Conservation (phyloP, 352 stramenopile species). For the Salisapilia sapeloensis region DNA sequence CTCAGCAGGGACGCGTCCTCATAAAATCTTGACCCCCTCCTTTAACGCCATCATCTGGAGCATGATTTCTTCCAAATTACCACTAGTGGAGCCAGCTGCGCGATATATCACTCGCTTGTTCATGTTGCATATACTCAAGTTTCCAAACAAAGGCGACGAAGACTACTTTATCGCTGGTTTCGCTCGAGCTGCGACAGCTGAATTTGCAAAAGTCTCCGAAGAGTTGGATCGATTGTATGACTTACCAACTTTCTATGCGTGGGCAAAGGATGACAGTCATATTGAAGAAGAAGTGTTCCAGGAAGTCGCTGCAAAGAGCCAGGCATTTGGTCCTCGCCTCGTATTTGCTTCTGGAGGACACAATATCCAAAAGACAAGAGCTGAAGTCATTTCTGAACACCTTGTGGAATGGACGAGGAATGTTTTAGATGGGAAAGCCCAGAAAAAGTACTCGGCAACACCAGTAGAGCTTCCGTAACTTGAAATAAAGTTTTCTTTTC, state of each 20-base stretch:
- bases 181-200: slow-evolving; percentile 12
- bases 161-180: slow-evolving; percentile 6
- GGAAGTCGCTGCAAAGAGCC: slow-evolving; percentile 12
- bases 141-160: slow-evolving; percentile 7
- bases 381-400: slow-evolving; percentile 7
- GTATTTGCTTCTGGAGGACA: slow-evolving; percentile 18
- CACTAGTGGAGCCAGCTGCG: slow-evolving; percentile 1
- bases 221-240: slow-evolving; percentile 7
- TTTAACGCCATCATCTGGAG: slow-evolving; percentile 3
- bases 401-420: slow-evolving; percentile 13
- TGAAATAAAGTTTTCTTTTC: no score
- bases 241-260: slow-evolving; percentile 19
- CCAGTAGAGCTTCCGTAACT: no score
- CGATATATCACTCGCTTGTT: slow-evolving; percentile 4
- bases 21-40: slow-evolving; percentile 10
- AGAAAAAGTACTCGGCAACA: no score
- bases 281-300: slow-evolving; percentile 15
- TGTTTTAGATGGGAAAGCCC: no score
- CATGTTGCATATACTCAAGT: slow-evolving; percentile 6
- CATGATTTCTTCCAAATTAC: slow-evolving; percentile 5
- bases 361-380: slow-evolving; percentile 37
- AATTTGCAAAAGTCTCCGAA: slow-evolving; percentile 14
- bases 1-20: slow-evolving; percentile 14
- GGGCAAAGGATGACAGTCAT: slow-evolving; percentile 10
- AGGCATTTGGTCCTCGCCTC: slow-evolving; percentile 13